Conservation (phyloP, 2,329 filamentous ascomycete species). For the Macrophomina pseudophaseolina region DNA sequence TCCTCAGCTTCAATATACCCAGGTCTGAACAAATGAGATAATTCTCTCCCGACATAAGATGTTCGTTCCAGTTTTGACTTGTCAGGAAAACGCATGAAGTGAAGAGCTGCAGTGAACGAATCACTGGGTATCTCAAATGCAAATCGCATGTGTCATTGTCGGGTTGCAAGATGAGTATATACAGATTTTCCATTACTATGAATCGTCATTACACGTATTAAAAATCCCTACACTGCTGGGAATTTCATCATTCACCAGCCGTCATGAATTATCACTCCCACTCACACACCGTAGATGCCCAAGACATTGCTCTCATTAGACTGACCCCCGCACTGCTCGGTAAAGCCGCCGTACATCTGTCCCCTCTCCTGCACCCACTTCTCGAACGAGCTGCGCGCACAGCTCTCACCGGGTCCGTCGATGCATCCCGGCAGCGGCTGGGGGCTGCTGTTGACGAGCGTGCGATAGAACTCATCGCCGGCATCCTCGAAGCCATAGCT, state of each 20-base stretch:
- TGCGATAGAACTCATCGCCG: conserved; percentile 55
- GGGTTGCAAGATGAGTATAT: neutral
- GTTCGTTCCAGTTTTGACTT: no score
- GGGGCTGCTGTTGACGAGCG: conserved; percentile 58
- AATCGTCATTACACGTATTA: neutral
- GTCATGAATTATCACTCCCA: neutral
- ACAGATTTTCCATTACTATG: neutral
- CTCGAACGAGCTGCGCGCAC: conserved; percentile 50
- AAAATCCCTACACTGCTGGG: neutral
- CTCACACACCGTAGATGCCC: conserved; percentile 36
- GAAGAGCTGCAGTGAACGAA: no score
- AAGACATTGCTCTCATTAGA: conserved; percentile 50
- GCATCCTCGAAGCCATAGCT: conserved; percentile 57
- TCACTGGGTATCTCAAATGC: no score
- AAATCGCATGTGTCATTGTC: no score
- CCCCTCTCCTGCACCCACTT: conserved; percentile 51
- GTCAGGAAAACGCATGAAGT: no score
- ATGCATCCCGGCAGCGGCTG: conserved; percentile 55
- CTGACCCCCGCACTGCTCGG: conserved; percentile 50
- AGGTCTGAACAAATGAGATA: neutral
- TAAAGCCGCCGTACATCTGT: conserved; percentile 50
- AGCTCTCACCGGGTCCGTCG: conserved; percentile 59
- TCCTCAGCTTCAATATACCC: neutral
- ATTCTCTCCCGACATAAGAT: no score
- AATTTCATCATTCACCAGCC: neutral